Evolutionary conservation across 495 filamentous ascomycete genomes (phyloP).

Genomic region (Cetradonia linearis): DNA sequence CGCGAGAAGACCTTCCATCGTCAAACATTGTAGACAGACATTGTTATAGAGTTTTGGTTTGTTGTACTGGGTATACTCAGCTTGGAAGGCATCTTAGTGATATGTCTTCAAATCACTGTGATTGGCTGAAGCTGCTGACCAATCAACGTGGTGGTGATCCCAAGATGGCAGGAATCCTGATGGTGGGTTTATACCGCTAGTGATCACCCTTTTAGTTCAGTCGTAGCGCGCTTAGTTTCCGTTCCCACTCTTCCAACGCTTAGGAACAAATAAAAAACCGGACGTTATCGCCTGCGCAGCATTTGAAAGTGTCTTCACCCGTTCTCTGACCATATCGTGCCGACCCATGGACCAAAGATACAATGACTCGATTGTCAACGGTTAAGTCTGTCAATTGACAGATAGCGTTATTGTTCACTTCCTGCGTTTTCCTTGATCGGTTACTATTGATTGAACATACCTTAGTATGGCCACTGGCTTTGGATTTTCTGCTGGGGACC

Average conservation of each 20-base stretch:
- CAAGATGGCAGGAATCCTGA: too few species aligned
- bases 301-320: too few species aligned
- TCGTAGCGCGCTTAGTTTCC: too few species aligned
- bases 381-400: not conserved
- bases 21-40: constrained; percentile 6
- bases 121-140: constrained; percentile 10
- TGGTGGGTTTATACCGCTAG: too few species aligned
- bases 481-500: constrained; percentile 32
- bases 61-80: not conserved
- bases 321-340: not conserved
- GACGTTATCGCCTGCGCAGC: too few species aligned
- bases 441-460: not conserved
- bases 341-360: too few species aligned
- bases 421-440: not conserved
- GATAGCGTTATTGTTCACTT: not conserved
- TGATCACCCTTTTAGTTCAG: too few species aligned
- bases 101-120: not conserved
- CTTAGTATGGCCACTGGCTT: constrained; percentile 30
- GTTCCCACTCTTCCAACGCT: too few species aligned
- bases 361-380: not conserved
- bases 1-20: constrained; percentile 43
- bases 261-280: too few species aligned
- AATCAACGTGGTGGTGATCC: not conserved
- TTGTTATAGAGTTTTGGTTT: not conserved
- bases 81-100: not conserved